A percentile compares a stretch with the other conserved stretches of the same genome.
These are phyloP conservation scores for Rhizopogon rudus DNA, from an alignment of 768 basidiomycete genomes.

Conservation along the genomic window DNA sequence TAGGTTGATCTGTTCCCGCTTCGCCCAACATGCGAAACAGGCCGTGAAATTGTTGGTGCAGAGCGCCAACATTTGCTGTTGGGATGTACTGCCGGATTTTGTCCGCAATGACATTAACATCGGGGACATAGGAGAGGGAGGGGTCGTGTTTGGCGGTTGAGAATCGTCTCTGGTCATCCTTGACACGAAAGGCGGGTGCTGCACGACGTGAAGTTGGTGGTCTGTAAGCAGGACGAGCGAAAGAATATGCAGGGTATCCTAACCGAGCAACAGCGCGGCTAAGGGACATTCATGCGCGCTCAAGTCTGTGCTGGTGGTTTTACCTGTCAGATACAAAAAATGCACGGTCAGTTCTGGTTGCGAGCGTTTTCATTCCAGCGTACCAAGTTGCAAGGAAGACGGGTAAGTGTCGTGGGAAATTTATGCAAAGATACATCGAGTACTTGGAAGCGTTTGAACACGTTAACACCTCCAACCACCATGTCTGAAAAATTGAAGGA, in stretches of 20 bases:
- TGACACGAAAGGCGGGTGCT: not conserved
- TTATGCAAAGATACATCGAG: slow-evolving; percentile 22
- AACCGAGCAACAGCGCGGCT: slow-evolving; percentile 30
- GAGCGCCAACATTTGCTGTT: not conserved
- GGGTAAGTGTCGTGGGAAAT: slow-evolving; percentile 23
- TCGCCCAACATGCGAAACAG: not conserved
- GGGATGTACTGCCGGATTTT: not conserved
- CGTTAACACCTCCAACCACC: slow-evolving; percentile 24
- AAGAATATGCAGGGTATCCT: slow-evolving; percentile 21
- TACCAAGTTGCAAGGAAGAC: slow-evolving; percentile 11
- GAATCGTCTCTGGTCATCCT: not conserved
- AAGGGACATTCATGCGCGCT: slow-evolving; percentile 62
- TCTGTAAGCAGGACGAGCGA: slow-evolving; percentile 14
- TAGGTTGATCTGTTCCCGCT: not conserved
- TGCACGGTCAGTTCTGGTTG: not conserved
- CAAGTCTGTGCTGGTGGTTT: slow-evolving; percentile 9
- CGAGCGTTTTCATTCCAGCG: not conserved
- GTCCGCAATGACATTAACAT: not conserved
- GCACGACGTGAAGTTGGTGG: not conserved
- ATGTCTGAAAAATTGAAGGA: slow-evolving; percentile 93
- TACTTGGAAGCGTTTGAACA: slow-evolving; percentile 3
- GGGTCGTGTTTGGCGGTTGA: not conserved
- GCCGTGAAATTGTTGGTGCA: not conserved
- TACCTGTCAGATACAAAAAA: slow-evolving; percentile 1
- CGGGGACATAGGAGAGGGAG: not conserved